Evolutionary conservation across 2,329 filamentous ascomycete species (phyloP), one percentile per base, ranked within the genome.

Genomic region (Talaromyces sp.): DNA sequence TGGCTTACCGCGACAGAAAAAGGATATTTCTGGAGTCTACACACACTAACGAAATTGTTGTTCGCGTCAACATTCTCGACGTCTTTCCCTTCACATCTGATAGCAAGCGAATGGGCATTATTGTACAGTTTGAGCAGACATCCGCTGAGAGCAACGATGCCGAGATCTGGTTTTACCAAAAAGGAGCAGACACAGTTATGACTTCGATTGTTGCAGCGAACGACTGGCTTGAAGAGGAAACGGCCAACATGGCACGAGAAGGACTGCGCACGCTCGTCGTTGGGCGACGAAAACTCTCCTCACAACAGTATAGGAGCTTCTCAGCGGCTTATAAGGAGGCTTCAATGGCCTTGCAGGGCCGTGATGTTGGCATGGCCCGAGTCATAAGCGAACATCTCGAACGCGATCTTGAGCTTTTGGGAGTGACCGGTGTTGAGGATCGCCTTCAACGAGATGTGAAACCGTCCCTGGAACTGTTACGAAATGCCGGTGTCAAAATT

Each of bases 201-300:
- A 85, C 88, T n/a, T 84, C 88, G 3, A 97, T 99, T 65, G 94
- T 99, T 38, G 91, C 89, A 8, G 86, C 92, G 19, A 99, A 97
- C 70, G 94, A 99, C 77, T 99, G 94, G 95, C 85, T 99, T 0
- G 94, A 99, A 66, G 94, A 99, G 74, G 94, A 99, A 74, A 97
- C 94, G 0, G 91, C 91, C n/a, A 99, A 99, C 73, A 99, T 99
- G 95, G 95, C 95, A 6, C 87, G 94, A 54, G 95, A 99, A 80
- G 94, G 94, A 43, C 80, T 99, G 55, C 88, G 94, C 61, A 99
- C 94, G 0, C 82, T 99, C 6, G 94, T 99, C 6, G 89, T 99
- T 27, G 95, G 94, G n/a, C 86, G 95, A 53, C 96, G 94, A 74
- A 88, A 86, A 67, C 81, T 99, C 6, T 93, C 91, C 0, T 68